These are phyloP conservation scores for Discostella pseudostelligera DNA, from an alignment of 108 stramenopile genomes.

Conservation along the genomic window DNA sequence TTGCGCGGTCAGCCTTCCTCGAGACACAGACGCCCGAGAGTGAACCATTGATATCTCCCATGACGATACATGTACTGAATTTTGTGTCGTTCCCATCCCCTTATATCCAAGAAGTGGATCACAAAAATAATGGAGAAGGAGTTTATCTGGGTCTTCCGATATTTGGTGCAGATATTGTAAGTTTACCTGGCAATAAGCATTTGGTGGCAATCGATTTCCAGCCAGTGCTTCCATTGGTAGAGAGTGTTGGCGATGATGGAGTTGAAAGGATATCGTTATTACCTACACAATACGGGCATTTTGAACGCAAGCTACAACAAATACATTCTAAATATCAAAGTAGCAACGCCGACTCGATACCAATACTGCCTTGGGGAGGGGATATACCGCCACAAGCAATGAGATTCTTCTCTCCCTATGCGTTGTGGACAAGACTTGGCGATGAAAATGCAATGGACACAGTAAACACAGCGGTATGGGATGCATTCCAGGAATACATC, in stretches of 20 bases:
- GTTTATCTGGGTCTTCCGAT: constrained; percentile 55
- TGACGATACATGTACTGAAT: constrained; percentile 77
- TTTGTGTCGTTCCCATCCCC: constrained; percentile 66
- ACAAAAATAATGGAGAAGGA: not conserved
- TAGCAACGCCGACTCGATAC: not conserved
- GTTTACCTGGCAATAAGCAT: constrained; percentile 72
- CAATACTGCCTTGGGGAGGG: constrained; percentile 74
- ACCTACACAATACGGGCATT: constrained; percentile 23
- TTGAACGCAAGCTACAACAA: constrained; percentile 39
- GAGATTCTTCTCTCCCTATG: constrained; percentile 69
- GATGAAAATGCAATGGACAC: constrained; percentile 39
- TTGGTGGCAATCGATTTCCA: constrained; percentile 71
- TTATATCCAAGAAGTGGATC: constrained; percentile 16
- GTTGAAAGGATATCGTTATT: constrained; percentile 19
- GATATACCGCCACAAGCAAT: constrained; percentile 69
- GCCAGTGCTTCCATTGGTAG: constrained; percentile 46
- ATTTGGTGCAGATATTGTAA: constrained; percentile 79
- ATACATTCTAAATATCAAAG: constrained; percentile 49
- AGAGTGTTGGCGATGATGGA: constrained; percentile 7
- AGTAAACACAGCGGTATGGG: constrained; percentile 56
- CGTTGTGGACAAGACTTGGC: constrained; percentile 73
- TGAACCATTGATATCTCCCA: constrained; percentile 27
- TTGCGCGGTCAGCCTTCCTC: constrained; percentile 63
- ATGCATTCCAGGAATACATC: constrained; percentile 64
- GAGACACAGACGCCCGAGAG: constrained; percentile 53